Conservation (phyloP, 768 basidiomycete species). For the Suillus bovinus region DNA sequence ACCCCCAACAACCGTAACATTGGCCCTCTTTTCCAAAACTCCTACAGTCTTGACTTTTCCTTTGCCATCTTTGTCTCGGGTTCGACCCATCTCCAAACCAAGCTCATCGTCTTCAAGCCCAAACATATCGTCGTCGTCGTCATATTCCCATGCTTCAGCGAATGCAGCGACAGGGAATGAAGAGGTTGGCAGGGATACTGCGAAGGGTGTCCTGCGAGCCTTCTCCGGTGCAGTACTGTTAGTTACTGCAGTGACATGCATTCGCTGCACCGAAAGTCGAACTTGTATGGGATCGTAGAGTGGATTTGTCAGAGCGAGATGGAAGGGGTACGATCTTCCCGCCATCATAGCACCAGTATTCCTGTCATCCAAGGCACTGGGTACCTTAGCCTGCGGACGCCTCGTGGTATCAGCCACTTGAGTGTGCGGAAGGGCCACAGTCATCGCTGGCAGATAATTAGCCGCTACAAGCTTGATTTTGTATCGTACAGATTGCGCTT, state of each 20-base stretch:
- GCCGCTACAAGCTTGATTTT: slow-evolving; percentile 98
- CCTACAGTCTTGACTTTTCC: slow-evolving; percentile 63
- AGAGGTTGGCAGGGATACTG: slow-evolving; percentile 73
- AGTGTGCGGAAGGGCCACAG: slow-evolving; percentile 64
- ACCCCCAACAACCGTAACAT: slow-evolving; percentile 84
- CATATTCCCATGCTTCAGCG: slow-evolving; percentile 98
- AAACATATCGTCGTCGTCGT: slow-evolving; percentile 89
- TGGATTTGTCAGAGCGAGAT: slow-evolving; percentile 91
- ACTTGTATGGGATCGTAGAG: slow-evolving; percentile 95
- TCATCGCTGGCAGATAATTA: slow-evolving; percentile 89
- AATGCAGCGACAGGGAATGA: slow-evolving; percentile 86
- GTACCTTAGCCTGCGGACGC: slow-evolving; percentile 38
- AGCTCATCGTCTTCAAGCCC: slow-evolving; percentile 45
- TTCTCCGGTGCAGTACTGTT: slow-evolving; percentile 49
- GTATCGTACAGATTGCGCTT: slow-evolving; percentile 90
- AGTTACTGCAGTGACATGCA: slow-evolving; percentile 49
- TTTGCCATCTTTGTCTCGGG: slow-evolving; percentile 47
- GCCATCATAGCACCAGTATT: slow-evolving; percentile 54
- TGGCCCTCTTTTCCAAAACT: slow-evolving; percentile 86
- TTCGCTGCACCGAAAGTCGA: slow-evolving; percentile 75
- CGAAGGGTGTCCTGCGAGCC: slow-evolving; percentile 71
- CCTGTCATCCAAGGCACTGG: slow-evolving; percentile 37
- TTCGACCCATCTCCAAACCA: slow-evolving; percentile 35
- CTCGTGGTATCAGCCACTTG: slow-evolving; percentile 36
- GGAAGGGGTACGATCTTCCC: slow-evolving; percentile 84